Evolutionary conservation across 2,329 filamentous ascomycete genomes (phyloP), one percentile per base, ranked within the genome.

Genomic region (Chrysoporthe puriensis): DNA sequence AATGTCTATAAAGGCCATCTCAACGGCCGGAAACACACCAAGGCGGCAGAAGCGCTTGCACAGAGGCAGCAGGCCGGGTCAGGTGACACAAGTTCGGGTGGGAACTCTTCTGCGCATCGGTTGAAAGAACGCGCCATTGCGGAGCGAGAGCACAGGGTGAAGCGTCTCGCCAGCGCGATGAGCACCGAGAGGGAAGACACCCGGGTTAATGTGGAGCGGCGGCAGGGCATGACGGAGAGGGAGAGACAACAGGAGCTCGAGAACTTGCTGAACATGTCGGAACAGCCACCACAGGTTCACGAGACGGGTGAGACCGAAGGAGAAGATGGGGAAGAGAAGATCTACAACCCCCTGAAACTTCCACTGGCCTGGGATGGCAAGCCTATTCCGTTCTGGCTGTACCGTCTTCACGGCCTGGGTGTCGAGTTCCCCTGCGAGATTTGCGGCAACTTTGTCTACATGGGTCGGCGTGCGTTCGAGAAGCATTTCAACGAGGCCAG

Each of bases 361-460:
- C 96, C 96, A 0, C 85, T 99, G 8, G 95, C 93, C 2, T 99
- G 96, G 96, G 96, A 99, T 73, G 96, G 96, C 73, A 99, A 99
- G 77, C 96, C 96, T 0, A 99, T 99, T 74, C 96, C 96, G 0
- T 99, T 96, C 83, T 99, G 96, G 96, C 86, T 99, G 18, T 99
- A 98, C 84, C 96, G 97, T 73, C 85, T 99, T 18, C 96, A 99
- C 76, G 96, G 96, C 1, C 83, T 99, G 36, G 96, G 96, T 9
- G 94, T 97, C 14, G 96, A 99, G 74, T 97, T 97, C 73, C 86
- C 91, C 0, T 99, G 96, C 82, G 95, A 99, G 77, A 93, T 99
- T 66, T 99, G 96, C 76, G 96, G 96, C 66, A 98, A 98, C 79
- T 97, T 94, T 75, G 94, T 97, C n/a, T 98, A 98, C 82, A 97